Conservation (phyloP, 2,329 filamentous ascomycete species). For the Alternaria metachromatica region DNA sequence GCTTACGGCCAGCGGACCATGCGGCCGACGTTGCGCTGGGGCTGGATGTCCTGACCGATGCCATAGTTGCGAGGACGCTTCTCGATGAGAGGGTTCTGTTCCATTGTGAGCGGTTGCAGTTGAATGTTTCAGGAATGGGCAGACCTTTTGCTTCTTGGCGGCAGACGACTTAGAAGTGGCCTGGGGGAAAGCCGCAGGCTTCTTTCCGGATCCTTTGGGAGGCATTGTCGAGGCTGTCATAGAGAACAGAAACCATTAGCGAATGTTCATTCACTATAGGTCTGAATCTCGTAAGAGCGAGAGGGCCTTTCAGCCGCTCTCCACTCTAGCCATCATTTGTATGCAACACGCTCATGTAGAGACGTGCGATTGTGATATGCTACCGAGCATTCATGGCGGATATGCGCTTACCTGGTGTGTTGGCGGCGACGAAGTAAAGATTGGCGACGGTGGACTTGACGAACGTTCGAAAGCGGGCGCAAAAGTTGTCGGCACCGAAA, state of each 20-base stretch:
- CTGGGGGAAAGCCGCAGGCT: slow-evolving; percentile 74
- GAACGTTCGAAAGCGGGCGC: slow-evolving; percentile 18
- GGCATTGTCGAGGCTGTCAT: slow-evolving; percentile 86
- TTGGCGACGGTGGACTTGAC: slow-evolving; percentile 33
- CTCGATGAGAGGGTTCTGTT: slow-evolving; percentile 98
- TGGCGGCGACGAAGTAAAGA: slow-evolving; percentile 42
- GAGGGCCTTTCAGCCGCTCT: slow-evolving; percentile 46
- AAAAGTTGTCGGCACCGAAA: slow-evolving; percentile 25
- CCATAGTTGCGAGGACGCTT: slow-evolving; percentile 97
- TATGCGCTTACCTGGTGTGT: slow-evolving; percentile 48
- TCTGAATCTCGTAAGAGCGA: slow-evolving; percentile 49
- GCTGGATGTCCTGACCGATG: slow-evolving; percentile 90
- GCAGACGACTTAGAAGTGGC: slow-evolving; percentile 71
- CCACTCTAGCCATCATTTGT: slow-evolving; percentile 48
- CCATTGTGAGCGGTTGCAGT: slow-evolving; percentile 26
- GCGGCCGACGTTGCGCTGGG: slow-evolving; percentile 72
- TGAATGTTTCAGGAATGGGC: neutral
- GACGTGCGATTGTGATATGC: slow-evolving; percentile 41
- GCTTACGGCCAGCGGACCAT: slow-evolving; percentile 81
- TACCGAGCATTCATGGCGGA: slow-evolving; percentile 39
- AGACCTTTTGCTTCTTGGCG: slow-evolving; percentile 96
- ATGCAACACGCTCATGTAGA: slow-evolving; percentile 39
- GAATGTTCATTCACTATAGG: slow-evolving; percentile 68
- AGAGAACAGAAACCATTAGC: slow-evolving; percentile 99
- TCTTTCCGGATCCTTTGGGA: slow-evolving; percentile 91